Base-by-base conservation (phyloP, 169 alveolate species). In the Plasmodium cynomolgi region DNA sequence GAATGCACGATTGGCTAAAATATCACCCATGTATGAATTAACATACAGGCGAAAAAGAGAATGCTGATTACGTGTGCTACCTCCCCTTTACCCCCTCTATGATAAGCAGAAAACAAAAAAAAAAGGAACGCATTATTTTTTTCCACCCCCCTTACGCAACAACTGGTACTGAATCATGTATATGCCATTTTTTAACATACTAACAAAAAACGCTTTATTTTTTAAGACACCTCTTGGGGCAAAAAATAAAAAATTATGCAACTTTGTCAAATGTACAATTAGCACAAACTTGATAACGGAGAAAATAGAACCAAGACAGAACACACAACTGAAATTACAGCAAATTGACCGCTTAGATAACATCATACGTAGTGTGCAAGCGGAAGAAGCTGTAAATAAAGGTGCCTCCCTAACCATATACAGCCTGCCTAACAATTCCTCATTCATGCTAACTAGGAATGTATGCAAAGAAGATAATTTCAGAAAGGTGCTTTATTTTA, bases 401-500 rank as follows among this genome's bases (percentile, higher is more conserved):
- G 39, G 20, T 74, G 41, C 34, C 41, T 11, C 84, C 26, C 17
- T 34, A 54, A 7, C 58, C 23, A 50, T 79, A 86, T 86, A 56
- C 71, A 86, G 81, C 33, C 1, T 75, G 20, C 81, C 81, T 56
- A 86, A 86, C 72, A 77, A 41, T 86, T 54, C 47, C 29, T 54
- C 81, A 33, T 37, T 75, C 81, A 77, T 86, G 29, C 58, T 75
- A 75, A 77, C 34, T 75, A 77, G 34, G 39, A 20, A 75, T 77
- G 81, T 77, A 86, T 17, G 20, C 72, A 54, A 77, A 86, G 86
- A 75, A 77, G 80, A 41, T 75, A 58, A 41, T 54, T 4, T 34
- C 4, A 86, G 80, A 58, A 86, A 71, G 77, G 47, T 82, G 34
- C 91, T 96, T 73, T 95, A 95, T 80, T 77, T 93, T 82, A 94